A percentile compares a stretch with the other conserved stretches of the same genome.
Conservation (phyloP, 1,284 basidiomycete genomes). For the Binderoboletus segoi region DNA sequence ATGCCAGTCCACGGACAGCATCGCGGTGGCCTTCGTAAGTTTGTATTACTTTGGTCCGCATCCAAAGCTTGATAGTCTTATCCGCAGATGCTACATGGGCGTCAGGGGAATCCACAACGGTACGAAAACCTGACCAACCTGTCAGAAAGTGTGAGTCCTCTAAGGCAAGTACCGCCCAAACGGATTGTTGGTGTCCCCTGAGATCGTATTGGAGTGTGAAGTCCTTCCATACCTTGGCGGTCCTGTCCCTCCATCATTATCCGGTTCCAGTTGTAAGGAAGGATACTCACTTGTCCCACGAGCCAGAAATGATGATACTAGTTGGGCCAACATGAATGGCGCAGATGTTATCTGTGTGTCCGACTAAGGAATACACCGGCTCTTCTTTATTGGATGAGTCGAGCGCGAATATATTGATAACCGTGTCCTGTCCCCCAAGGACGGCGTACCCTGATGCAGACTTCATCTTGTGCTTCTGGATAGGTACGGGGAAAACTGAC, state of each 20-base stretch:
- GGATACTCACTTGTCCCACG: constrained; percentile 87
- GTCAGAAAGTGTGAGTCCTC: constrained; percentile 83
- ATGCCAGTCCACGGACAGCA: constrained; percentile 84
- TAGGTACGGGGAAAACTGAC: constrained; percentile 40
- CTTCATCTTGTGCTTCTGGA: constrained; percentile 9
- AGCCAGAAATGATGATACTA: constrained; percentile 88
- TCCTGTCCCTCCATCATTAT: constrained; percentile 50
- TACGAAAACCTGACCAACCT: constrained; percentile 48
- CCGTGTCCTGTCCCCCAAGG: constrained; percentile 82
- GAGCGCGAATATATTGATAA: constrained; percentile 80
- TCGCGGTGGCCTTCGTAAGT: constrained; percentile 88
- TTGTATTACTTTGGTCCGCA: constrained; percentile 69
- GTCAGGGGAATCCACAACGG: constrained; percentile 5
- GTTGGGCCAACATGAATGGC: constrained; percentile 71
- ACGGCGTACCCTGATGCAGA: constrained; percentile 70
- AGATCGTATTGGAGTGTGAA: constrained; percentile 78
- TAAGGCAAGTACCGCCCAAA: constrained; percentile 91
- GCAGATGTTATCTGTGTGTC: constrained; percentile 92
- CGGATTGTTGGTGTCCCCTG: constrained; percentile 86
- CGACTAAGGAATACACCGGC: constrained; percentile 79
- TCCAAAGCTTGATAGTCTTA: constrained; percentile 91
- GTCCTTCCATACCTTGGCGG: constrained; percentile 92
- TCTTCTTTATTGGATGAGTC: constrained; percentile 58
- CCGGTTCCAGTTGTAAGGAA: constrained; percentile 1
- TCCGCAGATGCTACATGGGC: constrained; percentile 88